These are phyloP conservation scores for Schizonepeta tenuifolia DNA, from an alignment of 257 asterid species.

Conservation along the genomic window DNA sequence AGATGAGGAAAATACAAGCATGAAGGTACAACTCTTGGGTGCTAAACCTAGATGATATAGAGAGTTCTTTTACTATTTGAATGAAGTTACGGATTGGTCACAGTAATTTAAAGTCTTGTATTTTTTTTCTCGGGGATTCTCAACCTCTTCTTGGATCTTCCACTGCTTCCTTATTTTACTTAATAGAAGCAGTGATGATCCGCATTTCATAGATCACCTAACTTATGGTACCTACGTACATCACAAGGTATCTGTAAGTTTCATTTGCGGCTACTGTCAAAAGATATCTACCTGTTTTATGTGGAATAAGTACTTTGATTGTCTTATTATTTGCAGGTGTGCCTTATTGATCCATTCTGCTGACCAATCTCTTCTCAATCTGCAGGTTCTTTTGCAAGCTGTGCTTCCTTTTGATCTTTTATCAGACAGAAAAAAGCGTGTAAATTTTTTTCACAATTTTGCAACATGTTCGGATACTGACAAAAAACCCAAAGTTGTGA, in stretches of 20 bases:
- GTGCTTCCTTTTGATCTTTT: constrained; percentile 93
- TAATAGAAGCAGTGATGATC: background rate
- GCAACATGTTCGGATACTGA: constrained; percentile 51
- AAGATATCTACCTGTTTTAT: background rate
- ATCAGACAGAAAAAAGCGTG: constrained; percentile 75
- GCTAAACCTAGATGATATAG: constrained; percentile 21
- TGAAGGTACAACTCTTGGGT: constrained; percentile 58
- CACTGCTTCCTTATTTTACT: constrained; percentile 2
- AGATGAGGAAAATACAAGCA: constrained; percentile 65
- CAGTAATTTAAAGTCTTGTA: background rate
- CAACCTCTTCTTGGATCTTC: constrained; percentile 25
- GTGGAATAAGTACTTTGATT: constrained; percentile 21
- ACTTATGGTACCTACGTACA: background rate
- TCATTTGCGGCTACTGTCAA: background rate
- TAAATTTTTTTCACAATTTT: constrained; percentile 56
- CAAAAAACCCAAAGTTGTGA: constrained; percentile 73
- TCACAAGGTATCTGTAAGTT: constrained; percentile 4
- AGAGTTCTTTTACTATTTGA: constrained; percentile 13
- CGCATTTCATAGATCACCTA: background rate
- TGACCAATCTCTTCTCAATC: constrained; percentile 21
- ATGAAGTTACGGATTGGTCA: constrained; percentile 7
- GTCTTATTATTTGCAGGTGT: constrained; percentile 28
- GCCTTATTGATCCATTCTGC: constrained; percentile 20
- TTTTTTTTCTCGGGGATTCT: constrained; percentile 4
- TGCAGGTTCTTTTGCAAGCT: constrained; percentile 93